Conservation (phyloP, 371 early-diverging fungal species). For the Rhizopus delemar region DNA sequence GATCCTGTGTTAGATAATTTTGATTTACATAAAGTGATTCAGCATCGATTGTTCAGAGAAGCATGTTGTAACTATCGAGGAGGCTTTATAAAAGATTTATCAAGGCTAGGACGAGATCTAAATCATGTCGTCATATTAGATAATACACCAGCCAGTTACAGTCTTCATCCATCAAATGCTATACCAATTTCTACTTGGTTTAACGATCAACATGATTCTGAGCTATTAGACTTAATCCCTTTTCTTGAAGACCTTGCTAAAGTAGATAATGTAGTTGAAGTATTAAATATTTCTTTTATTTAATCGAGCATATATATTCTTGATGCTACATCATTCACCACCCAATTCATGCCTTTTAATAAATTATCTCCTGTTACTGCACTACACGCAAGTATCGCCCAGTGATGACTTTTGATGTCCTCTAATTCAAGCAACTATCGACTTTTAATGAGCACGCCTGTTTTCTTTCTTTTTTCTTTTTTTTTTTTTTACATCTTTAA, state of each 20-base stretch:
- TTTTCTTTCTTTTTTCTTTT: not conserved
- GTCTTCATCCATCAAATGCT: constrained; percentile 92
- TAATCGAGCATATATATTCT: constrained; percentile 78
- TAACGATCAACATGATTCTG: constrained; percentile 91
- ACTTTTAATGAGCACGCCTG: not conserved
- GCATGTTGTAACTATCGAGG: constrained; percentile 93
- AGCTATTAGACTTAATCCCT: constrained; percentile 87
- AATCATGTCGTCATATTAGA: constrained; percentile 80
- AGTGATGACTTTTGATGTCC: constrained; percentile 83
- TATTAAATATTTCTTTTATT: constrained; percentile 50
- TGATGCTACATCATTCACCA: constrained; percentile 86
- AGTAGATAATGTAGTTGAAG: constrained; percentile 86
- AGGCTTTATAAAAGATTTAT: constrained; percentile 62
- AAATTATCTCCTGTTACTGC: constrained; percentile 90
- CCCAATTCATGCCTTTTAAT: constrained; percentile 91
- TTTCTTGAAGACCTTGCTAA: constrained; percentile 87
- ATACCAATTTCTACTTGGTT: constrained; percentile 94
- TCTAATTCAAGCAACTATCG: constrained; percentile 70
- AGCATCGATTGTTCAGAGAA: constrained; percentile 93
- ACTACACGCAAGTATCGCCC: constrained; percentile 88
- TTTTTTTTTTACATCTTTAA: constrained; percentile 59
- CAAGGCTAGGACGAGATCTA: constrained; percentile 82
- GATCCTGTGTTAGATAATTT: constrained; percentile 94
- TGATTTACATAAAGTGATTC: constrained; percentile 81
- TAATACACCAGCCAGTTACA: constrained; percentile 90